These are phyloP conservation scores for Nitzschia putrida DNA, from an alignment of 108 stramenopile genomes.

Conservation along the genomic window DNA sequence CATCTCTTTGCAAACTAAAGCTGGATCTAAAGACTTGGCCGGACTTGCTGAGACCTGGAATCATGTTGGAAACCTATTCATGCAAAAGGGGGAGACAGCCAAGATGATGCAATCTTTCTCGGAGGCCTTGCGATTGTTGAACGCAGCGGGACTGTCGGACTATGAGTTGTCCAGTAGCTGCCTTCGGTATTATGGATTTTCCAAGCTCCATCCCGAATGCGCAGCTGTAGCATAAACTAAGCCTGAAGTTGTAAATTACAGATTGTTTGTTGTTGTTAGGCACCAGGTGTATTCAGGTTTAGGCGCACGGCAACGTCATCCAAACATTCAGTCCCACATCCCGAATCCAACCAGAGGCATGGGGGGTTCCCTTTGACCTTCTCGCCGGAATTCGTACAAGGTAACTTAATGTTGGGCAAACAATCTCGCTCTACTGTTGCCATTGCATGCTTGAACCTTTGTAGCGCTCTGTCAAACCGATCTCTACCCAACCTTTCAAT, in stretches of 20 bases:
- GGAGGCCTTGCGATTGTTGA: conserved; percentile 26
- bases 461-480: conserved; percentile 26
- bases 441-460: conserved; percentile 20
- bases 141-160: conserved; percentile 7
- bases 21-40: conserved; percentile 8
- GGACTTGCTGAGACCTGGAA: conserved; percentile 50
- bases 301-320: conserved; percentile 24
- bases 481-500: conserved; percentile 48
- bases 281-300: not conserved
- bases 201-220: conserved; percentile 58
- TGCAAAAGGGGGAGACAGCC: conserved; percentile 51
- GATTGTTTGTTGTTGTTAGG: not conserved
- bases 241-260: not conserved
- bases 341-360: conserved; percentile 42
- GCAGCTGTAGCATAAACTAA: conserved; percentile 48
- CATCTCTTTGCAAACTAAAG: conserved; percentile 37
- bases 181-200: conserved; percentile 53
- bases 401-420: conserved; percentile 16
- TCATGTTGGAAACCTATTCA: conserved; percentile 58
- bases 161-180: conserved; percentile 42
- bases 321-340: conserved; percentile 52
- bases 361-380: conserved; percentile 6
- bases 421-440: conserved; percentile 12
- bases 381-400: conserved; percentile 37
- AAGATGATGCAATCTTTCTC: conserved; percentile 50